These are phyloP conservation scores for Oryza coarctata DNA, from an alignment of 176 grass and related monocot species.

Conservation along the genomic window DNA sequence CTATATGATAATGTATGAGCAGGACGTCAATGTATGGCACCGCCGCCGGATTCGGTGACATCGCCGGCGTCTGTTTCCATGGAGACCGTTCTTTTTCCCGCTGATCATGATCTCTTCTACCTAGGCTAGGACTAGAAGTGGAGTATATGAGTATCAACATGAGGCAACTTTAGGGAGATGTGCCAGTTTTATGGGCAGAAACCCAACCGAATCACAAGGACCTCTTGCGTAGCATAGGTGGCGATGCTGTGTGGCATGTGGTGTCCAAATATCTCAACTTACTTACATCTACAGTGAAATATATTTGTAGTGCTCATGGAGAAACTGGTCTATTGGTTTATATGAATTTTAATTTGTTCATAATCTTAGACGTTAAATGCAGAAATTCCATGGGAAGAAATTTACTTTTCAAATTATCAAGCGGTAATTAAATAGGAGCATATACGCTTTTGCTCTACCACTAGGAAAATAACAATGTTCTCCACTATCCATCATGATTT, in stretches of 20 bases:
- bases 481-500: no score
- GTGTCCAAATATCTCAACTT: not conserved
- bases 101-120: not conserved
- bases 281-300: not conserved
- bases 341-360: no score
- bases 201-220: not conserved
- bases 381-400: not conserved
- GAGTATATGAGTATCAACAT: not conserved
- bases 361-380: no score
- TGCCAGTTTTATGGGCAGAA: conserved; percentile 5
- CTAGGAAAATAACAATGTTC: not conserved
- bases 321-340: not conserved
- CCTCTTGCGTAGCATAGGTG: not conserved
- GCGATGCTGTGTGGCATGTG: not conserved
- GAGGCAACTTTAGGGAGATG: not conserved
- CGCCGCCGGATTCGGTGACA: not conserved
- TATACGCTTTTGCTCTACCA: no score
- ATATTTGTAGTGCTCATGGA: no score
- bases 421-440: no score
- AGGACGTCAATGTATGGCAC: not conserved
- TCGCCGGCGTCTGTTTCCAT: not conserved
- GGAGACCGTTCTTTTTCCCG: not conserved
- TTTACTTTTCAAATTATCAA: not conserved
- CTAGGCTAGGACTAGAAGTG: not conserved
- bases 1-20: not conserved